Base-by-base conservation (phyloP, 1,284 basidiomycete genomes). In the Prillingera fragicola region DNA sequence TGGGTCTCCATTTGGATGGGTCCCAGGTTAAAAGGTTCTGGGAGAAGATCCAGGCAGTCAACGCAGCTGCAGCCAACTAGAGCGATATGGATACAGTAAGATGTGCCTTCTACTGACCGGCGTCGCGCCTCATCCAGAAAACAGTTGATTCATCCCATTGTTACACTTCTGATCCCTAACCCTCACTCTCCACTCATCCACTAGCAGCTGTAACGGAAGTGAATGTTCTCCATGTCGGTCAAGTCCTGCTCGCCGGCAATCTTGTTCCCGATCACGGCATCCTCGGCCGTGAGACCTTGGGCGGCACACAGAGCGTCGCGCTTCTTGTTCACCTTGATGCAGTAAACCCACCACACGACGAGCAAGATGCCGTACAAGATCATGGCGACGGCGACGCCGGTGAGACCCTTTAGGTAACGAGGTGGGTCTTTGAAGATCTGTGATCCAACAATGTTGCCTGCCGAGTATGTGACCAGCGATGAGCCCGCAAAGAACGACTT, bases 401-500 rank as follows among this genome's bases (percentile, higher is more conserved):
- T 57, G 13, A 48, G 26, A 28, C 47, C 43, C 17, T 38, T 22
- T 34, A 32, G 45, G 41, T 57, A 57, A 32, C 35, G 37, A 8
- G 56, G 56, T 7, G 56, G 49, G 26, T 58, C 56, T 17, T 21
- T 24, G 46, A 58, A 54, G 19, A 54, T 52, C 25, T 55, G 54
- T 17, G 52, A 47, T 19, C 58, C 58, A 39, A 58, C 22, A 24
- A 52, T 41, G 46, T 52, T 60, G 23, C 58, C 58, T 8, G 32
- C 49, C 22, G 51, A 60, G 50, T 58, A 60, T 2, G 49, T 50
- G 32, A 58, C 51, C 14, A 52, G 42, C 8, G 26, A 43, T 0
- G 37, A 45, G 9, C 43, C 53, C 17, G 39, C 25, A 22, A 55
- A 38, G 41, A 49, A 57, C 2, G 53, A 35, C 47, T 62, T 62